phyloP scores from a whole-genome alignment of 495 filamentous ascomycete species.

The Bacidia rubella region DNA sequence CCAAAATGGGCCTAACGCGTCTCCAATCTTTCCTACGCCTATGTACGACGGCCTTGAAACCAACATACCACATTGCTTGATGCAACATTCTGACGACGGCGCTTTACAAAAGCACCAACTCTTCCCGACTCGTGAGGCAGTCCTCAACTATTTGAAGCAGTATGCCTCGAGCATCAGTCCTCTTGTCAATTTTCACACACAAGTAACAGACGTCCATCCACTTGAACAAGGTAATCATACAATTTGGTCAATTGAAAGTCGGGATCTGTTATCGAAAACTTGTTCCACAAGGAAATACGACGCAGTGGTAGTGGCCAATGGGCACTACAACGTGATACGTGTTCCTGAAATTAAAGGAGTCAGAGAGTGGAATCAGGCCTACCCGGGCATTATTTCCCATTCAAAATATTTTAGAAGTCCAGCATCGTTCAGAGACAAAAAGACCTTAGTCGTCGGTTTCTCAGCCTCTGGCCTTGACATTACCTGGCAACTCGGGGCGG shows the following conservation, averaged over 20 bases:
- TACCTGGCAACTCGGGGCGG: constrained; percentile 51
- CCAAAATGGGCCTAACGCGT: too few relatives aligned
- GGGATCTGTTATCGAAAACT: constrained; percentile 30
- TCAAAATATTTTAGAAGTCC: constrained; percentile 66
- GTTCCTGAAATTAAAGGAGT: constrained; percentile 54
- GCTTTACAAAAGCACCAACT: constrained; percentile 52
- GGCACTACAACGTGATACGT: constrained; percentile 63
- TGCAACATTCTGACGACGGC: constrained; percentile 60
- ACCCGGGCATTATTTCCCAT: constrained; percentile 58
- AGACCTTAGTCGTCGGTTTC: constrained; percentile 65
- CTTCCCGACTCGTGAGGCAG: constrained; percentile 54
- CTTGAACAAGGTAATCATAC: constrained; percentile 13
- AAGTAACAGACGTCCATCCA: constrained; percentile 37
- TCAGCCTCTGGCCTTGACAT: constrained; percentile 72
- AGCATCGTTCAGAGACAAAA: constrained; percentile 43
- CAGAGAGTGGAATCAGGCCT: constrained; percentile 37
- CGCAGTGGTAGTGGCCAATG: constrained; percentile 71
- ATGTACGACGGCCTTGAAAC: constrained; percentile 73
- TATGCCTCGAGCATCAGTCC: constrained; percentile 53
- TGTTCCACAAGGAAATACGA: constrained; percentile 38
- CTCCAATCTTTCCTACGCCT: constrained; percentile 49
- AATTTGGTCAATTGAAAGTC: constrained; percentile 43
- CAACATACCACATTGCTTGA: constrained; percentile 73
- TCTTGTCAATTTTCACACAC: constrained; percentile 42
- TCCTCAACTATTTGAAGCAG: constrained; percentile 57